Evolutionary conservation across 1,284 basidiomycete species (phyloP), one percentile per base, ranked within the genome.

Genomic region (Polyporus tsugae): DNA sequence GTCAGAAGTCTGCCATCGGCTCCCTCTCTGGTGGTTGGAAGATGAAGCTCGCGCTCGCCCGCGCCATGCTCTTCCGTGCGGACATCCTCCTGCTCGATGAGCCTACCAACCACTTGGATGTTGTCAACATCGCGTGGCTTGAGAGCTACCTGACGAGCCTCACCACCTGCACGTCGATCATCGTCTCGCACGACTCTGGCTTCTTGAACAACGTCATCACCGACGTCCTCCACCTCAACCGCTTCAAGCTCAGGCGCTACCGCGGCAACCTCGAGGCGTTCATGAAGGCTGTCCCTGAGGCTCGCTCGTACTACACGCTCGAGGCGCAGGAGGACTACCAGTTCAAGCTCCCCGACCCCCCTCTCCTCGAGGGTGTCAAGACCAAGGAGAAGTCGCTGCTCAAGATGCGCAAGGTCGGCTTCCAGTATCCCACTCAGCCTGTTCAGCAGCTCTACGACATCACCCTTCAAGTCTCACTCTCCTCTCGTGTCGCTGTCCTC

Each of bases 201-300:
- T 99, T 99, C 95, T 89, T 99, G 74, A 99, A 99, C 91, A 95
- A 97, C 86, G 95, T 95, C 78, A 96, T 97, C 85, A 99, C 97
- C 78, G 98, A 99, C 80, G 96, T 98, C 76, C 94, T 99, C 80
- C 96, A 99, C 87, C 87, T 99, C 76, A 98, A 99, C 90, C 95
- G 96, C 84, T 99, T 99, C 93, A 98, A 99, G 89, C 87, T 99
- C 80, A 95, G 93, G 85, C 92, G 96, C 78, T 98, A 99, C 87
- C 93, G 92, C 75, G 98, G 98, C 79, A 99, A 99, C 88, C 93
- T 99, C 74, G 95, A 98, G 88, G 87, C 89, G 70, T 99, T 99
- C 84, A 95, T 98, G 81, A 91, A 94, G 84, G 88, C 87, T 74
- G 97, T 98, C 70, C 96, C 96, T 67, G 97, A 99, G 87, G 98